Evolutionary conservation across 768 basidiomycete species (phyloP).

Genomic region (Lentinula boryana): DNA sequence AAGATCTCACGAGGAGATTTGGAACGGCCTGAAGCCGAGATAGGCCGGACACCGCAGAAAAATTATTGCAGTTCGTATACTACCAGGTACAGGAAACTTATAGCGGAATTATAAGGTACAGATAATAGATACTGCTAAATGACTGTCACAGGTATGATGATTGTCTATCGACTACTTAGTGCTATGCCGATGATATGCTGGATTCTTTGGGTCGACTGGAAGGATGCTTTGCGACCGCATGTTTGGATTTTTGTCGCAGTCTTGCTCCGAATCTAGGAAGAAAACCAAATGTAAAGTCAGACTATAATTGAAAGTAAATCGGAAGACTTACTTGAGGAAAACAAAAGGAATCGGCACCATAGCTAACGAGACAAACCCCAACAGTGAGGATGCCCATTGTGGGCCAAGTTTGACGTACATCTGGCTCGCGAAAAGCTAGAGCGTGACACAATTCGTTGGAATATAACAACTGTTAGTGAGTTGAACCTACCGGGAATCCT

Average conservation of each 20-base stretch:
- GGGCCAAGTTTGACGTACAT: conserved; percentile 48
- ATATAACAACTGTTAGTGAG: background rate
- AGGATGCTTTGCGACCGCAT: conserved; percentile 23
- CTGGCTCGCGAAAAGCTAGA: conserved; percentile 45
- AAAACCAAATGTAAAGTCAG: background rate
- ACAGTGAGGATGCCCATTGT: conserved; percentile 52
- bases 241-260: conserved; percentile 36
- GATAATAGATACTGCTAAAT: no score
- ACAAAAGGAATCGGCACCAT: conserved; percentile 51
- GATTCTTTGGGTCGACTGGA: background rate
- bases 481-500: conserved; percentile 35
- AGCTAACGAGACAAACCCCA: conserved; percentile 44
- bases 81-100: no score
- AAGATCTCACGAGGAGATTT: no score
- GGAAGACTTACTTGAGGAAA: conserved; percentile 27
- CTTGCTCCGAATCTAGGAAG: conserved; percentile 32
- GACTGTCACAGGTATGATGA: no score
- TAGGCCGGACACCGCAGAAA: no score
- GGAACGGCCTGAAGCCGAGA: no score
- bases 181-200: background rate
- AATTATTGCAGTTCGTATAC: no score
- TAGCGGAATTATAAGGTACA: no score
- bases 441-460: conserved; percentile 9
- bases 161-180: background rate
- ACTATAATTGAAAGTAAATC: background rate